Evolutionary conservation across 805 yeast species (phyloP), one percentile per base, ranked within the genome.

Genomic region (Schizosaccharomyces lindneri): DNA sequence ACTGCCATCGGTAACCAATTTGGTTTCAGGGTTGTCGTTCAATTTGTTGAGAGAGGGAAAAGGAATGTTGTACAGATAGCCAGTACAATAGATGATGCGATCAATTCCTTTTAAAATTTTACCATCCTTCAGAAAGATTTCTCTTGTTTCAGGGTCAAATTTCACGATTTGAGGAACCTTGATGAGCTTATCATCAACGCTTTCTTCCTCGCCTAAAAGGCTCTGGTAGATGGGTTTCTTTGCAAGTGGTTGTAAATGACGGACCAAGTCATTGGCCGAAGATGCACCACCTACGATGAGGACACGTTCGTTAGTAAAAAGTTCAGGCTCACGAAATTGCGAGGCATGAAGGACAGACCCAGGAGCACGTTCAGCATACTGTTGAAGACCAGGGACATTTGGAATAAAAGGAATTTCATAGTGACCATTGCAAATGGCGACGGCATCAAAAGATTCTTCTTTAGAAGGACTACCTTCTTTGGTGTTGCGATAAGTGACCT

Each of bases 251-350:
- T 81, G 78, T 21, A 82, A 67, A 67, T 84, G 89, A 62, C 76
- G 77, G 1, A 87, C 79, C 55, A 85, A 73, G 68, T 87, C 95
- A 21, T 80, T 78, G 32, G 90, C 95, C 39, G 87, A 81, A 1
- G 93, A 84, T 11, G 83, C 81, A 66, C 82, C 83, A 0, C 95
- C 95, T n/a, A 86, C 79, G 21, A 76, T 67, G 62, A 78, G 63
- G 1, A 77, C 75, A 5, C 27, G 29, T 39, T 75, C 73, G 62
- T 69, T 73, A n/a, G 61, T 64, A 63, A 74, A 83, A 15, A 73
- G 74, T 1, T 73, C 73, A 0, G 81, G 76, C 21, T 69, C 69
- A 62, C 81, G 75, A 67, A 75, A 84, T 46, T 75, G 70, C 64
- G 81, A 81, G 6, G 88, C 76, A 69, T 84, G 90, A 2, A 73